Evolutionary conservation across 257 asterid genomes (phyloP), one percentile per base, ranked within the genome.

Genomic region (Solanum rostratum): DNA sequence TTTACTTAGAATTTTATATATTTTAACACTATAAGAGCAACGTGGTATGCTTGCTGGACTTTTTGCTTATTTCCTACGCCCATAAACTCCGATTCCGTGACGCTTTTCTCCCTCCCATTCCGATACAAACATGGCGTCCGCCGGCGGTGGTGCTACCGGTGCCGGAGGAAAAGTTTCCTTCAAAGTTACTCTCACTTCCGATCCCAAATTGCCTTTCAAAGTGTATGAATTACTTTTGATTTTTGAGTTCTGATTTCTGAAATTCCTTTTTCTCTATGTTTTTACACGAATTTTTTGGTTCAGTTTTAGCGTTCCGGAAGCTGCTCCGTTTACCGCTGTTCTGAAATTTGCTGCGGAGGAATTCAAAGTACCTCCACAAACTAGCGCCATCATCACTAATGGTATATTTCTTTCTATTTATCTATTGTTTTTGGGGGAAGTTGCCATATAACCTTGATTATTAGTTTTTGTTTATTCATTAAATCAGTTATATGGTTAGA

Each of bases 291-390:
- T 14, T 15, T 45, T 80, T 22, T 43, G 66, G 3, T 55, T 19
- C 91, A 96, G 99, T 83, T 94, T 96, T 84, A 96, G 98, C 91
- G 98, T 96, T 50, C 98, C 99, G 11, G 99, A 96, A 92, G 99
- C 93, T 60, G 99, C 99, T 12, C 98, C 99, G 27, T 96, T 96
- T 86, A 96, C 99, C 5, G 99, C 99, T n/a, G 99, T 96, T 37
- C 92, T 96, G 82, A 96, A 96, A 91, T 96, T 89, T 74, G 97
- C 98, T 3, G 97, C 99, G 14, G 99, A 96, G 89, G 99, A 96
- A 96, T 96, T 96, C 92, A 96, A 96, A 89, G 98, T 96, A 54
- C 99, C 98, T 84, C 97, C 98, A 16, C 97, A 95, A 86, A 95
- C 99, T 68, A 96, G 99, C 85, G 99, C 98, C 82, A 94, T 96